A percentile compares a stretch with the other conserved stretches of the same genome.
These are phyloP conservation scores for Alternaria sp. DNA, from an alignment of 2,329 filamentous ascomycete genomes.

Conservation along the genomic window DNA sequence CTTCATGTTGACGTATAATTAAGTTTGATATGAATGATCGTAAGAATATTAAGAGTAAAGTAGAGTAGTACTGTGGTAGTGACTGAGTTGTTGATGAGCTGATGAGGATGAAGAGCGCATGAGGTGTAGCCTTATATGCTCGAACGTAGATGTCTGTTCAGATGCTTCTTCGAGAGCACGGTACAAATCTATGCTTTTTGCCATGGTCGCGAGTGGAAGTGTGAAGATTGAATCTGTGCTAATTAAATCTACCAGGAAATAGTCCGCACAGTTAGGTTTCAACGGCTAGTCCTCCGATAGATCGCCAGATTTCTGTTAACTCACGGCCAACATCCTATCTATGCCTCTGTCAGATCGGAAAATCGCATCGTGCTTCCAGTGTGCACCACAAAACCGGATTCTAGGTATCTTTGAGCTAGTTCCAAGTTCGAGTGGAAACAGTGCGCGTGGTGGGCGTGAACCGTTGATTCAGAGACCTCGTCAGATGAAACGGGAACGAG, in stretches of 20 bases:
- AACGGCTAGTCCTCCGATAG: neutral
- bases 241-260: conserved; percentile 3
- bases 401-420: neutral
- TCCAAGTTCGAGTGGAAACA: neutral
- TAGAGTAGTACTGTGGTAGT: neutral
- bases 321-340: neutral
- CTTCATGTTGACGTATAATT: conserved; percentile 5
- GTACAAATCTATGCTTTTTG: neutral
- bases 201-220: neutral
- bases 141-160: neutral
- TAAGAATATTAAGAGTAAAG: conserved; percentile 8
- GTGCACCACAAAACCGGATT: neutral
- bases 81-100: conserved; percentile 4
- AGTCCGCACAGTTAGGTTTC: neutral
- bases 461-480: conserved; percentile 3
- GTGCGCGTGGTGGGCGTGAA: neutral
- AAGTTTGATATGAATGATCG: conserved; percentile 1
- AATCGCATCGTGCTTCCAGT: neutral
- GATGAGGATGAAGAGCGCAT: neutral
- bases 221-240: conserved; percentile 1
- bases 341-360: neutral
- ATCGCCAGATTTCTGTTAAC: neutral
- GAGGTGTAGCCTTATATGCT: neutral
- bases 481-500: conserved; percentile 4
- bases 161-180: conserved; percentile 5